phyloP scores from a whole-genome alignment of 2,329 filamentous ascomycete genomes.

The Neofusicoccum ribis region DNA sequence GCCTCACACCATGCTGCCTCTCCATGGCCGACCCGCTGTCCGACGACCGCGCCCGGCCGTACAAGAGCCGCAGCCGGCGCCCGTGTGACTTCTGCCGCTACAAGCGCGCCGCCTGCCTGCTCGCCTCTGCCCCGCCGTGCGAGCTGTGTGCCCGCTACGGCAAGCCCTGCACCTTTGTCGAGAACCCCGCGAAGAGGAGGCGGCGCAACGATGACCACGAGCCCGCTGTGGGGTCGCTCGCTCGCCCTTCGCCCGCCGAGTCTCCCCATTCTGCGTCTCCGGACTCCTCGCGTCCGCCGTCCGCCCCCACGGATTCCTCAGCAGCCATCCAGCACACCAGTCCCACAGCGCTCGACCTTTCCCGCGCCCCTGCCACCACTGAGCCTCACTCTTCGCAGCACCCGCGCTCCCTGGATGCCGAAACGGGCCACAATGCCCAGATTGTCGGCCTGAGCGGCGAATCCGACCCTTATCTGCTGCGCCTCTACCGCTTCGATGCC shows the following conservation, averaged over 20 bases:
- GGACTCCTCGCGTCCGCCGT: not conserved
- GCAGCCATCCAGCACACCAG: not conserved
- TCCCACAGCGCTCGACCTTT: not conserved
- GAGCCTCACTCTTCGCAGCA: slow-evolving; percentile 23
- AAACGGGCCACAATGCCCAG: slow-evolving; percentile 33
- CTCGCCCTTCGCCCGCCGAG: not conserved
- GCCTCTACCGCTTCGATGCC: slow-evolving; percentile 34
- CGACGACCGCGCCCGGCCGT: slow-evolving; percentile 22
- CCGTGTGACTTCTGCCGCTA: slow-evolving; percentile 51
- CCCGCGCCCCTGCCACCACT: not conserved
- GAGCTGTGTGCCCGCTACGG: slow-evolving; percentile 45
- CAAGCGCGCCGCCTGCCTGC: slow-evolving; percentile 48
- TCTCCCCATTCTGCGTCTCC: not conserved
- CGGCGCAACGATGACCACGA: slow-evolving; percentile 25
- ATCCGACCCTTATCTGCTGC: slow-evolving; percentile 33
- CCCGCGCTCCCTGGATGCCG: slow-evolving; percentile 33
- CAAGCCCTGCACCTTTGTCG: slow-evolving; percentile 48
- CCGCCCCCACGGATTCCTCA: not conserved
- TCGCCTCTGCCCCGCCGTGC: slow-evolving; percentile 45
- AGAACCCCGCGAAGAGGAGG: slow-evolving; percentile 36
- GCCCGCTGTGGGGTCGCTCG: not conserved
- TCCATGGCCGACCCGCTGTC: slow-evolving; percentile 7
- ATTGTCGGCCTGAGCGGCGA: slow-evolving; percentile 36
- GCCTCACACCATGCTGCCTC: not conserved
- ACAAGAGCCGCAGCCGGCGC: slow-evolving; percentile 40